These are phyloP conservation scores for Rubus idaeus DNA, from an alignment of 306 rosid species.

Conservation along the genomic window DNA sequence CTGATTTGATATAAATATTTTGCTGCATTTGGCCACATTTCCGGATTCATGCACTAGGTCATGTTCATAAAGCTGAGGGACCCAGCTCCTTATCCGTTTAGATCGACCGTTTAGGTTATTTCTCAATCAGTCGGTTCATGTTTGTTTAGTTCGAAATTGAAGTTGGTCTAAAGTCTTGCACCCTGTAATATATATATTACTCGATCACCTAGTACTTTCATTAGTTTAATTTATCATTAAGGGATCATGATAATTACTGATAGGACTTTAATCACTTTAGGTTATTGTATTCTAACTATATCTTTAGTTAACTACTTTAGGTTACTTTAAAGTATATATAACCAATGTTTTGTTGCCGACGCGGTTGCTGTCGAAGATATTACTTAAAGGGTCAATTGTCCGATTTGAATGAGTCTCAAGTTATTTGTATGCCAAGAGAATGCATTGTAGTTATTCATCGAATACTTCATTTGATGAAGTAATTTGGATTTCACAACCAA, in stretches of 20 bases:
- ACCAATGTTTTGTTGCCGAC: background rate
- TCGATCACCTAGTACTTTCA: too few relatives aligned
- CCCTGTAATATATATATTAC: too few relatives aligned
- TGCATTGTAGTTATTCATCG: background rate
- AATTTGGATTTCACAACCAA: too few relatives aligned
- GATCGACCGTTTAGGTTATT: background rate
- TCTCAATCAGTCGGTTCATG: background rate
- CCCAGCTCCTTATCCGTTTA: background rate
- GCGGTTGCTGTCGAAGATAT: background rate
- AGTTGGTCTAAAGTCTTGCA: too few relatives aligned
- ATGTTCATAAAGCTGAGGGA: background rate
- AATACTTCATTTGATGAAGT: too few relatives aligned
- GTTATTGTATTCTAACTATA: background rate
- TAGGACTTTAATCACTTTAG: background rate
- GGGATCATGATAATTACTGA: background rate
- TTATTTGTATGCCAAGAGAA: too few relatives aligned
- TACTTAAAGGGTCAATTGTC: background rate
- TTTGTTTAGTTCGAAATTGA: background rate
- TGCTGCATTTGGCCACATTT: background rate
- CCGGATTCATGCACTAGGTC: background rate
- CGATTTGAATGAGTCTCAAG: background rate
- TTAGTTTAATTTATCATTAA: background rate
- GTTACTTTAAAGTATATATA: background rate
- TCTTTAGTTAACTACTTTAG: too few relatives aligned
- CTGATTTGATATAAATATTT: background rate